phyloP scores from a whole-genome alignment of 1,139 yeast genomes.

The Yamadazyma taylorii region DNA sequence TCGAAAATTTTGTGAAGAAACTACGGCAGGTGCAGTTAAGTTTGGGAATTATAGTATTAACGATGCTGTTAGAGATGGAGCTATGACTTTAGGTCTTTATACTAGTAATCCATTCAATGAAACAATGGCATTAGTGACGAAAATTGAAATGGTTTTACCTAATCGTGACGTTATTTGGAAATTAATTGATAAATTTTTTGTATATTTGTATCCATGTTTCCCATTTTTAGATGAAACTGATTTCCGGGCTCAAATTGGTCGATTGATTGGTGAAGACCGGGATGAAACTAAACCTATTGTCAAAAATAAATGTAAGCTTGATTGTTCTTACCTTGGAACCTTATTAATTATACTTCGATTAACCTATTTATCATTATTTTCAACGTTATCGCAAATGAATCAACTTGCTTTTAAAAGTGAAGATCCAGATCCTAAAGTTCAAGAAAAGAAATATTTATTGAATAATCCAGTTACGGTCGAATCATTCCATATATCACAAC shows the following conservation, averaged over 20 bases:
- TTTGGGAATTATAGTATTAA: slow-evolving; percentile 3
- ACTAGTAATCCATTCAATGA: slow-evolving; percentile 20
- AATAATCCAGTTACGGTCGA: slow-evolving; percentile 19
- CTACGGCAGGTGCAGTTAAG: background rate
- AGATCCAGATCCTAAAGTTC: slow-evolving; percentile 24
- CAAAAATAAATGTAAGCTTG: slow-evolving; percentile 24
- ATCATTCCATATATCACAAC: slow-evolving; percentile 30
- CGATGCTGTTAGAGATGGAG: slow-evolving; percentile 1
- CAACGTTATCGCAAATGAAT: slow-evolving; percentile 28
- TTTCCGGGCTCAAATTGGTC: slow-evolving; percentile 19
- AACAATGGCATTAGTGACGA: slow-evolving; percentile 26
- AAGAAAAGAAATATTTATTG: slow-evolving; percentile 8
- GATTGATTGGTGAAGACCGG: slow-evolving; percentile 25
- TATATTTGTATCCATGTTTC: slow-evolving; percentile 39
- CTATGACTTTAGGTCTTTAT: slow-evolving; percentile 6
- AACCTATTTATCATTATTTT: slow-evolving; percentile 29
- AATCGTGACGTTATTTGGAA: slow-evolving; percentile 44
- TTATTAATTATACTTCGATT: slow-evolving; percentile 28
- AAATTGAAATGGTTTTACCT: slow-evolving; percentile 46
- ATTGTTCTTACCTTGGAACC: slow-evolving; percentile 32
- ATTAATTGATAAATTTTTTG: slow-evolving; percentile 44
- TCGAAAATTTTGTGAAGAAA: no score
- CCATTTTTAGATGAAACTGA: slow-evolving; percentile 48
- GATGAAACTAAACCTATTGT: slow-evolving; percentile 16
- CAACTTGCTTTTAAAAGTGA: slow-evolving; percentile 23